Percentiles rank a stretch among this genome's conserved stretches.
Conservation (phyloP, 345 rosid genomes). For the Rhizophora apiculata region DNA sequence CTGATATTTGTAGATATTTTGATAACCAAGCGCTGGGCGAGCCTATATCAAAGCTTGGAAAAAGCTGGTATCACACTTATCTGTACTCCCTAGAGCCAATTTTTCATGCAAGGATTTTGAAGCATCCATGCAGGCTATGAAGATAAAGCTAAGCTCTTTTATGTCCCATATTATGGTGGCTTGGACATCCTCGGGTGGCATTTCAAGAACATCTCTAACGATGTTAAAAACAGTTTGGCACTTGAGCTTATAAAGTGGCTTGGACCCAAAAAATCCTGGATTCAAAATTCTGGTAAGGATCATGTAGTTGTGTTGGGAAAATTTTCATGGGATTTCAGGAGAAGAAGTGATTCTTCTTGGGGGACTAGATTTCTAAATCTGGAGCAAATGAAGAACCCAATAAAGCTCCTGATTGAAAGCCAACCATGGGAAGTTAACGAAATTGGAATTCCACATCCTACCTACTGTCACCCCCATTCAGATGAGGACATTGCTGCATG, state of each 20-base stretch:
- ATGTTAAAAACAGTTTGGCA: constrained; percentile 54
- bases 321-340: constrained; percentile 85
- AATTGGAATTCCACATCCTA: constrained; percentile 81
- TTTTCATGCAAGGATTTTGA: constrained; percentile 65
- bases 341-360: constrained; percentile 50
- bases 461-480: constrained; percentile 68
- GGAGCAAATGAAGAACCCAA: constrained; percentile 73
- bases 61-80: constrained; percentile 63
- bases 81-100: constrained; percentile 77
- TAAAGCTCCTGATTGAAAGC: constrained; percentile 76
- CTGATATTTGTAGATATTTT: constrained; percentile 52
- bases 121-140: constrained; percentile 72
- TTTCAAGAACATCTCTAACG: constrained; percentile 71
- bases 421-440: constrained; percentile 83
- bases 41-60: constrained; percentile 53
- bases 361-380: constrained; percentile 65
- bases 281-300: constrained; percentile 55
- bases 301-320: constrained; percentile 88
- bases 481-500: constrained; percentile 59
- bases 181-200: constrained; percentile 85
- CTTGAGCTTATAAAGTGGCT: constrained; percentile 74
- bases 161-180: constrained; percentile 81
- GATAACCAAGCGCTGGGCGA: constrained; percentile 61
- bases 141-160: constrained; percentile 63
- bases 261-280: constrained; percentile 51